Percentiles rank a stretch among this genome's conserved stretches.
Evolutionary conservation across 139 green algal genomes (phyloP).

Genomic region (Micractinium conductrix): DNA sequence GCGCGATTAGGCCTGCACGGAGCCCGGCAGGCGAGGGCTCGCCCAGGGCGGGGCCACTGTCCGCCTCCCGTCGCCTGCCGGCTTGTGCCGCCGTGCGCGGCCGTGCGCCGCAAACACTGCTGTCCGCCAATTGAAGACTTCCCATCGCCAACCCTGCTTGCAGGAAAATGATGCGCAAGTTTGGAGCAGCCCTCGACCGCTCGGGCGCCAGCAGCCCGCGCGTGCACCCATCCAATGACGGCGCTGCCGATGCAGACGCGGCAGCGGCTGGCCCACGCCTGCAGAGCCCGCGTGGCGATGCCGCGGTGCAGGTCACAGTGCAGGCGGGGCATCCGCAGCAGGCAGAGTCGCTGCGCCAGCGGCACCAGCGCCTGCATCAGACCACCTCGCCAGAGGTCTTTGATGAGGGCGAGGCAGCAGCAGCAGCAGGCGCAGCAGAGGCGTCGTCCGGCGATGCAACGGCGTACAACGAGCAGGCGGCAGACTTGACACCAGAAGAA

Average conservation of each 20-base stretch:
- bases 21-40: too few species aligned
- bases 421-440: neutral
- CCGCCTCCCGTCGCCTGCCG: too few species aligned
- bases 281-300: neutral
- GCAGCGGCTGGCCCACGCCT: neutral
- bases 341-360: neutral
- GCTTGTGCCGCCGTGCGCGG: too few species aligned
- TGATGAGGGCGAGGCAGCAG: too few species aligned
- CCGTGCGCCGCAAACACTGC: too few species aligned
- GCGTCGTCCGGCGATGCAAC: neutral
- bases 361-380: neutral
- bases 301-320: neutral
- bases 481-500: too few species aligned
- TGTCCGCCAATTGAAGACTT: too few species aligned
- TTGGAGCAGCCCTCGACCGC: neutral
- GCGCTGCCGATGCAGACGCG: neutral
- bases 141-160: too few species aligned
- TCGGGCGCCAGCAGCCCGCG: neutral
- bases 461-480: too few species aligned
- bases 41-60: too few species aligned
- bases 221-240: neutral
- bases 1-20: too few species aligned
- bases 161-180: constrained; percentile 21
- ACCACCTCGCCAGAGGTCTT: too few species aligned
- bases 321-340: neutral